Percentiles rank a stretch among this genome's conserved stretches.
Conservation (phyloP, 169 alveolate species). For the Perkinsus marinus region DNA sequence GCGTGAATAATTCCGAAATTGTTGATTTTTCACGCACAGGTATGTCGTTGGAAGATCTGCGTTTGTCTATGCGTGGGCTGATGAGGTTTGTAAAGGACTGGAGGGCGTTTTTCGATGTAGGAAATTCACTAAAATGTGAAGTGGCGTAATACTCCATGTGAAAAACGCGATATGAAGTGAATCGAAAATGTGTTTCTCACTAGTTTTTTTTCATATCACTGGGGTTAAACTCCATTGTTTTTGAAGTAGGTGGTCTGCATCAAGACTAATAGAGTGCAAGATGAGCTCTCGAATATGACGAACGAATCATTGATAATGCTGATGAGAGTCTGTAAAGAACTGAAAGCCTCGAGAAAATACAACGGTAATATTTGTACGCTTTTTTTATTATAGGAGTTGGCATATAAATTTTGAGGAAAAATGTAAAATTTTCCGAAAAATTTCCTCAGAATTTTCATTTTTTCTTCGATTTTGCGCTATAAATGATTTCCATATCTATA, state of each 20-base stretch:
- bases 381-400: too few species aligned
- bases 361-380: not conserved
- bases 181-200: not conserved
- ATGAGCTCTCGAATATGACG: not conserved
- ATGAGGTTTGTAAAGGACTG: not conserved
- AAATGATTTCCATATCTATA: too few species aligned
- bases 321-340: not conserved
- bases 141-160: too few species aligned
- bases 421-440: too few species aligned
- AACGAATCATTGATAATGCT: not conserved
- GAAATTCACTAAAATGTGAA: not conserved
- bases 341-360: not conserved
- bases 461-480: too few species aligned
- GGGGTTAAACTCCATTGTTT: not conserved
- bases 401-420: too few species aligned
- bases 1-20: not conserved
- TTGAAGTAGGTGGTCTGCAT: not conserved
- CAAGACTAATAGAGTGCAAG: not conserved
- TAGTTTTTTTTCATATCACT: too few species aligned
- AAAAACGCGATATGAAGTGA: too few species aligned
- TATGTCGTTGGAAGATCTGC: not conserved
- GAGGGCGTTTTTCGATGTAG: not conserved
- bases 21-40: not conserved
- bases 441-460: too few species aligned
- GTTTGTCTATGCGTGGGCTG: not conserved